Evolutionary conservation across 2,329 filamentous ascomycete genomes (phyloP), one percentile per base, ranked within the genome.

Genomic region (Leptographium procerum): DNA sequence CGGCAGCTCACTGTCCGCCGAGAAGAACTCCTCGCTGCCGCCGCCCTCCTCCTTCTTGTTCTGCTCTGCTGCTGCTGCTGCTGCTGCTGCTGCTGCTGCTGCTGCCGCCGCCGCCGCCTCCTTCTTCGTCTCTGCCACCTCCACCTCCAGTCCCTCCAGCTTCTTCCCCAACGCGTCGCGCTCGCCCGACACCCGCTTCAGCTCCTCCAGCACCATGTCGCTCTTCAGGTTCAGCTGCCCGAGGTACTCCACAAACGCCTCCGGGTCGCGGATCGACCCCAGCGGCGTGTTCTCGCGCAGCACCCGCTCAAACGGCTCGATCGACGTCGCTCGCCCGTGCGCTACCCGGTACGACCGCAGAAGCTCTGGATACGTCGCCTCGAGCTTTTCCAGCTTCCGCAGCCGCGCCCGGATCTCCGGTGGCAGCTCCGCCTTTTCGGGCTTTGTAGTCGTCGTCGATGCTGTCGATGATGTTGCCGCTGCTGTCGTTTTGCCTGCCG

Each of bases 211-310:
- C 3, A 95, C 85, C 88, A 99, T 95, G 66, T 95, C 89, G 48
- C 86, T 86, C 68, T 95, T 92, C 57, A 91, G 72, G 61, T 86
- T 92, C 47, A 95, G 73, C 70, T 96, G 90, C 65, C 87, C 90
- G 31, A 99, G 78, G 67, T 96, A 99, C 71, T 97, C 92, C 8
- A 91, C 82, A 36, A 99, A 77, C 2, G 91, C 87, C 57, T 84
- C 82, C 0, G 92, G 89, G 60, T 99, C 94, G 64, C 78, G 80
- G 65, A 99, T 96, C 19, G 90, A 92, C 5, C 89, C 88, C 40
- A 97, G 76, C 2, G 94, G 92, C 0, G 94, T 99, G 66, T 95
- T 89, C 69, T 99, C 94, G 65, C 90, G 89, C 9, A 99, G 78
- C 0, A 88, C 86, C 57, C 89, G 86, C 73, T 99, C 94, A 69